Conservation (phyloP, 768 basidiomycete species). For the Cystobasidium onofrii region DNA sequence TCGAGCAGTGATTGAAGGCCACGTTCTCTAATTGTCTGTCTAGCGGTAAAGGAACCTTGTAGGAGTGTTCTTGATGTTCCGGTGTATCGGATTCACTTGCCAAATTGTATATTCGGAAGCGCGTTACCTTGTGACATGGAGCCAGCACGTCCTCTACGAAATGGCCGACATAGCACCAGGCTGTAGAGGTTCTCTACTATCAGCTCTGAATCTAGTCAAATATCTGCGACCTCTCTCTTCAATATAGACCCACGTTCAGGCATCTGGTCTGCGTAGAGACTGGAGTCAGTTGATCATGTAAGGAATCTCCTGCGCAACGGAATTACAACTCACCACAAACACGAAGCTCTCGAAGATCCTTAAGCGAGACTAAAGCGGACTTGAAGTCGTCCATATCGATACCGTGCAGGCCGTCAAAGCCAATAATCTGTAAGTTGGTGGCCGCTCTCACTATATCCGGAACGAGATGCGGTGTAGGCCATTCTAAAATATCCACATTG, state of each 20-base stretch:
- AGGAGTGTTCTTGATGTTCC: not conserved
- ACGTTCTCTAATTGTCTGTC: not conserved
- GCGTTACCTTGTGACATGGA: not conserved
- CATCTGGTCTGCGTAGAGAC: not conserved
- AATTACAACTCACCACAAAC: not conserved
- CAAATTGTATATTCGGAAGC: not conserved
- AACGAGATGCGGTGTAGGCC: not conserved
- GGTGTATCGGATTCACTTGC: not conserved
- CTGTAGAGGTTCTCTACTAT: not conserved
- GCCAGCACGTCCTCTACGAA: not conserved
- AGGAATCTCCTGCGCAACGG: too few species aligned
- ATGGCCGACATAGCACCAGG: not conserved
- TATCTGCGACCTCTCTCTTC: too few species aligned
- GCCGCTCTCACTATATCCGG: not conserved
- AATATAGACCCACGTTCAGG: not conserved
- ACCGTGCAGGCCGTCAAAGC: constrained; percentile 11
- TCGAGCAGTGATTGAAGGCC: not conserved
- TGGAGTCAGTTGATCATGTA: too few species aligned
- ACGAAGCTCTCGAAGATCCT: not conserved
- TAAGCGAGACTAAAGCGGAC: not conserved
- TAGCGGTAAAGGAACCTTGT: not conserved
- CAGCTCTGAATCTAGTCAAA: too few species aligned
- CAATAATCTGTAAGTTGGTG: not conserved
- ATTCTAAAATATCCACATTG: not conserved
- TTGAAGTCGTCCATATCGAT: constrained; percentile 14